Percentiles rank a stretch among this genome's conserved stretches.
Evolutionary conservation across 2,329 filamentous ascomycete species (phyloP).

Genomic region (Arthroderma uncinatum): DNA sequence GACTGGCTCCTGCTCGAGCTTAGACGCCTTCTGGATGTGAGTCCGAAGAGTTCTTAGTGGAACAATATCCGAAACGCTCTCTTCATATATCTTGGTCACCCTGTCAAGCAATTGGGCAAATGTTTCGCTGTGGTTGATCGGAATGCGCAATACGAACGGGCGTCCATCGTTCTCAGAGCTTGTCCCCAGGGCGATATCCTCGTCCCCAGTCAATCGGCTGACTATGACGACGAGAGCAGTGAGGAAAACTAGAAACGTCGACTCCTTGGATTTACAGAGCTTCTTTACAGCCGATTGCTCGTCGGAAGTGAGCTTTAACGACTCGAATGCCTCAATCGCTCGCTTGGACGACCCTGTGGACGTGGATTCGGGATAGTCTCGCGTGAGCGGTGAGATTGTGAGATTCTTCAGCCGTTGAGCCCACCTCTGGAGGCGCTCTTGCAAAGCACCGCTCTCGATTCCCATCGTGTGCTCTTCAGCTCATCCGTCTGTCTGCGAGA

Average conservation of each 20-base stretch:
- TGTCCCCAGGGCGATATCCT: conserved; percentile 39
- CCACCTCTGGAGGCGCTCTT: conserved; percentile 34
- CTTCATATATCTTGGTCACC: conserved; percentile 33
- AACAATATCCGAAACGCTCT: conserved; percentile 33
- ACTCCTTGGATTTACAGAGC: conserved; percentile 18
- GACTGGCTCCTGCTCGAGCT: conserved; percentile 29
- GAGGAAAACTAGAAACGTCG: conserved; percentile 33
- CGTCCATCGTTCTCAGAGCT: conserved; percentile 34
- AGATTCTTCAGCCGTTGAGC: conserved; percentile 32
- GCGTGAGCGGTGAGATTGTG: conserved; percentile 35
- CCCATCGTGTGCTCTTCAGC: conserved; percentile 6
- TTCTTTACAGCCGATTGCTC: conserved; percentile 30
- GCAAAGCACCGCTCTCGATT: conserved; percentile 19
- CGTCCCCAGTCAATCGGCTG: conserved; percentile 38
- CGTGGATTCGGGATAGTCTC: conserved; percentile 33
- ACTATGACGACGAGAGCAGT: conserved; percentile 36
- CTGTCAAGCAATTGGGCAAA: conserved; percentile 33
- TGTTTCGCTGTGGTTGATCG: conserved; percentile 31
- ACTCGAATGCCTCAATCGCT: conserved; percentile 35
- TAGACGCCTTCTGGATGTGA: conserved; percentile 32
- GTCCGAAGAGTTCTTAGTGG: conserved; percentile 31
- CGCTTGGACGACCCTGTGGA: conserved; percentile 24
- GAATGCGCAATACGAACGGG: conserved; percentile 36
- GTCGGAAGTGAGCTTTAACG: conserved; percentile 28
- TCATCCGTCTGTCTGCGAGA: neutral